phyloP scores from a whole-genome alignment of 805 yeast genomes.

The Zygoascus flipseniorum region DNA sequence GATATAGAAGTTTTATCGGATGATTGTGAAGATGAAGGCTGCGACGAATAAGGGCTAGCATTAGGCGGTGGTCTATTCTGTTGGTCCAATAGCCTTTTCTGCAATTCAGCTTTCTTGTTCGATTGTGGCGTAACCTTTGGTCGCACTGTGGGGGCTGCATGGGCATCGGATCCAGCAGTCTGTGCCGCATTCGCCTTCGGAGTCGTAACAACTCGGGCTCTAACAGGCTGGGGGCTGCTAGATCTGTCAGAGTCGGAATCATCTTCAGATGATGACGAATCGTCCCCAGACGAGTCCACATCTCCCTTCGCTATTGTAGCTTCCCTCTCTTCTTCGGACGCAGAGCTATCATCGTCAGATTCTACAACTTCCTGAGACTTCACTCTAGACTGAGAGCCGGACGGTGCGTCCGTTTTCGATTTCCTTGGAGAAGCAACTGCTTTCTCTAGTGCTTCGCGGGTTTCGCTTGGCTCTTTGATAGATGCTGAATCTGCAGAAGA shows the following conservation, averaged over 20 bases:
- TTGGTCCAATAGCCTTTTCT: not conserved
- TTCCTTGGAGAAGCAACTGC: no score
- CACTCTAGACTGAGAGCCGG: not conserved
- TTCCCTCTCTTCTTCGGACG: not conserved
- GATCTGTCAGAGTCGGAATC: conserved; percentile 9
- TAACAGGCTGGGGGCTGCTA: conserved; percentile 10
- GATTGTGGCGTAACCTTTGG: not conserved
- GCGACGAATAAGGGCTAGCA: not conserved
- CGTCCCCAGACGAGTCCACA: not conserved
- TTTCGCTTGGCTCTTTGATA: not conserved
- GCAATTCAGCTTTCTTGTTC: not conserved
- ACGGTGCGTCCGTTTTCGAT: no score
- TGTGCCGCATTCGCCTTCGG: conserved; percentile 1
- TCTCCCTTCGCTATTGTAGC: not conserved
- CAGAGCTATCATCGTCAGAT: not conserved
- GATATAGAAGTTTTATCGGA: not conserved
- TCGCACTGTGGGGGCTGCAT: not conserved
- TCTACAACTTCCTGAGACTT: not conserved
- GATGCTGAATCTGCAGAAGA: not conserved
- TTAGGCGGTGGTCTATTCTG: not conserved
- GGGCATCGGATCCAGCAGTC: not conserved
- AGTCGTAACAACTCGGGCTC: conserved; percentile 1
- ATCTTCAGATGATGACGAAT: conserved; percentile 3
- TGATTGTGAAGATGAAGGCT: not conserved
- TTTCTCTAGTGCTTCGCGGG: no score